Evolutionary conservation across 2,329 filamentous ascomycete species (phyloP), one percentile per base, ranked within the genome.

Genomic region (Fusarium kyushuense): DNA sequence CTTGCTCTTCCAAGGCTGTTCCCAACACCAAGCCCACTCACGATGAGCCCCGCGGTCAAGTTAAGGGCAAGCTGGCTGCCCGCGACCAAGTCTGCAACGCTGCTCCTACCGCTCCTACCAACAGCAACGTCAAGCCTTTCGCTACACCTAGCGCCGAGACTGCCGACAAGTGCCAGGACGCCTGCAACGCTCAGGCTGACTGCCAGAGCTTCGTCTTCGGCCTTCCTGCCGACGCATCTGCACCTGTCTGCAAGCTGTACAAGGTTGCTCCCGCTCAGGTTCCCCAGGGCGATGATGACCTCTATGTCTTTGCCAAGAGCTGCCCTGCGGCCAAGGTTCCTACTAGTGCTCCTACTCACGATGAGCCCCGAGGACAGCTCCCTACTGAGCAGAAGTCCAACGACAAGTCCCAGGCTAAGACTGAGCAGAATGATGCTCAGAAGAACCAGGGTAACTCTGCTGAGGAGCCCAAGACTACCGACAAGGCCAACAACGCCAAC

Each of bases 171-270:
- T 63, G 59, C n/a, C 42, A 61, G 29, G 47, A 61, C 19, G 56
- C 59, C 14, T 63, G 59, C 23, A 35, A 32, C 8, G 36, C 47
- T 23, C 42, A 61, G 47, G 23, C 7, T 17, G 19, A 19, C 1
- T 63, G 59, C 56, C 49, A 63, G 56, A 63, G 59, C 42, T 63
- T 63, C 19, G 29, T 48, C 23, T 63, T 63, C 48, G 59, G 59
- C 17, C 59, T 62, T 9, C 59, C 56, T 38, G 55, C 48, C 12
- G 38, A 61, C 30, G 56, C 25, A 4, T 45, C 49, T 23, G 42
- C 23, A 7, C 55, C 59, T 3, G 56, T 62, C 25, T 62, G 59
- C 25, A 41, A 62, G 56, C 30, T 62, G 19, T 62, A 61, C 47
- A 62, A 46, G 11, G 59, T 62, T 19, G 35, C 55, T 36, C 47